These are phyloP conservation scores for Colletotrichum chlorophyti DNA, from an alignment of 2,329 filamentous ascomycete species.

Conservation along the genomic window DNA sequence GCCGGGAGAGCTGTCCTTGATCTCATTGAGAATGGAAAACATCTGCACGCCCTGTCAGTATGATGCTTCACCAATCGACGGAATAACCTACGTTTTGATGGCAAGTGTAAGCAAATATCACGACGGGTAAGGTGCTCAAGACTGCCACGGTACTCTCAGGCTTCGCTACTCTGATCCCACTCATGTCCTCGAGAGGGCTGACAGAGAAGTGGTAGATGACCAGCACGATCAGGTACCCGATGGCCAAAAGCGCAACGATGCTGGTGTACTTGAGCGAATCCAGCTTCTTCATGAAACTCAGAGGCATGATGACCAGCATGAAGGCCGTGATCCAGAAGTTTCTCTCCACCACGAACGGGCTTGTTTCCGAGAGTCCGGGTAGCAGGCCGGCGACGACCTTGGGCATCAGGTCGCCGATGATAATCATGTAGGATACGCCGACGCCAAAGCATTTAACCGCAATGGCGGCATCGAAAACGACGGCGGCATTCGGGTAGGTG, in stretches of 20 bases:
- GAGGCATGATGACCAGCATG: conserved; percentile 93
- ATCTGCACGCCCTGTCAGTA: conserved; percentile 65
- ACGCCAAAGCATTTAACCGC: conserved; percentile 98
- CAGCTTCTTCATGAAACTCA: conserved; percentile 88
- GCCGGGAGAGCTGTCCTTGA: conserved; percentile 79
- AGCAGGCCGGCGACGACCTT: conserved; percentile 87
- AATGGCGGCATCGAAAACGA: conserved; percentile 95
- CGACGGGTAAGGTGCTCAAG: conserved; percentile 88
- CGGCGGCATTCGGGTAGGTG: conserved; percentile 94
- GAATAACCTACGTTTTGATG: conserved; percentile 82
- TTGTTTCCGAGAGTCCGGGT: conserved; percentile 60
- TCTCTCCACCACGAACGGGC: conserved; percentile 82
- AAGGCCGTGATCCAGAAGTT: conserved; percentile 99
- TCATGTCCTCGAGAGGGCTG: conserved; percentile 77
- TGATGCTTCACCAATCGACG: not conserved
- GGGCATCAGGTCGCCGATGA: conserved; percentile 98
- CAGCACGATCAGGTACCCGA: conserved; percentile 90
- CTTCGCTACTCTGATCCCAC: conserved; percentile 75
- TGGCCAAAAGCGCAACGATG: conserved; percentile 87
- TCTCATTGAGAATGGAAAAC: conserved; percentile 98
- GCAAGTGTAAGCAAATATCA: conserved; percentile 99
- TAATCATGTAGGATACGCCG: conserved; percentile 96
- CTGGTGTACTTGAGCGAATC: conserved; percentile 99
- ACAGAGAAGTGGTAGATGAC: conserved; percentile 92
- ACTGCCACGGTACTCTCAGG: conserved; percentile 83